phyloP scores from a whole-genome alignment of 1,284 basidiomycete species.

The Ceratobasidium papillatum region DNA sequence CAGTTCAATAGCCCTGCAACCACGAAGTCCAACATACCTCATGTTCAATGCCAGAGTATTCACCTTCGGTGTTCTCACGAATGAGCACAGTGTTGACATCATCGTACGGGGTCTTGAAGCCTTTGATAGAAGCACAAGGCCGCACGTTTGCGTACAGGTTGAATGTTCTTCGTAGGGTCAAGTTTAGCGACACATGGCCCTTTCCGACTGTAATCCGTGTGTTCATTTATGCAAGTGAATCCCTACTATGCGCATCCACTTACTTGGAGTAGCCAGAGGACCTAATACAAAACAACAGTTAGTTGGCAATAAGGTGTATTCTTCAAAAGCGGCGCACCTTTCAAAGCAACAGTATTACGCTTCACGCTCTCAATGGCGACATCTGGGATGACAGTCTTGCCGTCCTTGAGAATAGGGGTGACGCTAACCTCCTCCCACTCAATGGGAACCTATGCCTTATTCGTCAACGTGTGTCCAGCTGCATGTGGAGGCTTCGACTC shows the following conservation, averaged over 20 bases:
- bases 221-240: background rate
- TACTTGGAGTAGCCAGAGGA: constrained; percentile 93
- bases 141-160: constrained; percentile 98
- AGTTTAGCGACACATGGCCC: constrained; percentile 97
- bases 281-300: constrained; percentile 61
- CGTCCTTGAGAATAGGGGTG: constrained; percentile 90
- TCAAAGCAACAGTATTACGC: constrained; percentile 97
- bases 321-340: constrained; percentile 66
- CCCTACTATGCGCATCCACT: constrained; percentile 46
- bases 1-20: background rate
- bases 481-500: background rate
- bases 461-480: background rate
- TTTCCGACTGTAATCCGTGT: constrained; percentile 79
- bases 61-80: constrained; percentile 99
- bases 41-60: constrained; percentile 99
- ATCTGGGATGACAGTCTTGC: constrained; percentile 97
- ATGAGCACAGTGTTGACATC: constrained; percentile 98
- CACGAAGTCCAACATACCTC: constrained; percentile 65
- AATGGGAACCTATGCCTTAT: constrained; percentile 80
- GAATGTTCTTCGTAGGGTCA: constrained; percentile 96
- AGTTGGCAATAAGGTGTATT: background rate
- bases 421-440: constrained; percentile 99
- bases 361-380: constrained; percentile 90
- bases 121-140: constrained; percentile 94
- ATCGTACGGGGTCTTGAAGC: constrained; percentile 98